Conservation (phyloP, 2,329 filamentous ascomycete species). For the Fusarium solani-melongenae region DNA sequence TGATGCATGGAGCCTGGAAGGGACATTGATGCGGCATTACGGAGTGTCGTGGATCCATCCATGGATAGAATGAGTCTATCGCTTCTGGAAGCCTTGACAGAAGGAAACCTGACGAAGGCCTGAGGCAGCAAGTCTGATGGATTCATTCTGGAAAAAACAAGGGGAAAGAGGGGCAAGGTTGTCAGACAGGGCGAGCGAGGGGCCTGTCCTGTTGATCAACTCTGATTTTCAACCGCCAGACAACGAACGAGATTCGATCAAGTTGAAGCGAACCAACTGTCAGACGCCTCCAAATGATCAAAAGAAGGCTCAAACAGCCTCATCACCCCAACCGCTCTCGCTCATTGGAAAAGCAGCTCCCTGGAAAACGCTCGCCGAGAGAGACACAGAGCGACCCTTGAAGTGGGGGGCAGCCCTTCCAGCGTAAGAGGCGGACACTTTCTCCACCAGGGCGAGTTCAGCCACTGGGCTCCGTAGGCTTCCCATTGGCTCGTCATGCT, state of each 20-base stretch:
- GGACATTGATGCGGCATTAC: constrained; percentile 26
- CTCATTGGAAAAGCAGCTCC: constrained; percentile 20
- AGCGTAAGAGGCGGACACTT: constrained; percentile 35
- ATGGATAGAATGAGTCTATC: constrained; percentile 30
- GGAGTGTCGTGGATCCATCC: constrained; percentile 24
- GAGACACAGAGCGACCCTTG: constrained; percentile 14
- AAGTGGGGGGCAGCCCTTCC: constrained; percentile 38
- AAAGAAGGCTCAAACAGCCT: constrained; percentile 7
- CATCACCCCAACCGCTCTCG: constrained; percentile 17
- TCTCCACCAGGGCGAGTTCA: constrained; percentile 34
- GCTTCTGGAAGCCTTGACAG: constrained; percentile 38
- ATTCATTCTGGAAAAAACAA: constrained; percentile 36
- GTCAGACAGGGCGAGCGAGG: constrained; percentile 14
- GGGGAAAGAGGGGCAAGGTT: constrained; percentile 12
- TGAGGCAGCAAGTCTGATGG: constrained; percentile 22
- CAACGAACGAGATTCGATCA: background rate
- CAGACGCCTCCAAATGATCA: background rate
- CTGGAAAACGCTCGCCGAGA: constrained; percentile 15
- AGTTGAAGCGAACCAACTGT: constrained; percentile 7
- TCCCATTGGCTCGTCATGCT: constrained; percentile 19
- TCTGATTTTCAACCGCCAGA: constrained; percentile 12
- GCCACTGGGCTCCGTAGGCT: constrained; percentile 13
- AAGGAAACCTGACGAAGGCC: constrained; percentile 18
- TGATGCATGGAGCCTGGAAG: constrained; percentile 17
- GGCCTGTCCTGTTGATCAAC: constrained; percentile 27